Evolutionary conservation across 2,329 filamentous ascomycete genomes (phyloP), one percentile per base, ranked within the genome.

Genomic region (Verticillium nubilum): DNA sequence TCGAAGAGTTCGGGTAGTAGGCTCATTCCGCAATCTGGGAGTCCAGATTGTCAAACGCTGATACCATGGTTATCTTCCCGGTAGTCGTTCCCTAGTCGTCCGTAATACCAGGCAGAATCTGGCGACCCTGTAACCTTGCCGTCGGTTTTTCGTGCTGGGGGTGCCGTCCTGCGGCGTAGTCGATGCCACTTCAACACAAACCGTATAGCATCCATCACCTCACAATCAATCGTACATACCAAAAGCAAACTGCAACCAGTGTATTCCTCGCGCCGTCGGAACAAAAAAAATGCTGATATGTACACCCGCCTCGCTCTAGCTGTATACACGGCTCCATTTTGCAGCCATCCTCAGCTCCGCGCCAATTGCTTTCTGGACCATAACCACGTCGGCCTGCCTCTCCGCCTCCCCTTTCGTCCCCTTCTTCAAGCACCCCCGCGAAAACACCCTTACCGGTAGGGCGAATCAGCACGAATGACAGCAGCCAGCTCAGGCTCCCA

Each of bases 401-500:
- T 19, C 28, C 42, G n/a, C 27, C 13, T 54, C 25, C 13, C 31
- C 3, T 27, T 2, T 25, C 27, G 31, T 55, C 25, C 42, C 13
- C 23, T n/a, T n/a, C 17, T 13, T 7, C 29, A 27, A 27, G 33
- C 19, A 50, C 37, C 42, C 4, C 19, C n/a, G 6, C 27, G n/a
- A 47, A 4, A 28, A 1, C 52, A 28, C 47, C 60, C 67, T 76
- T 87, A 94, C 83, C 90, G 85, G 80, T 93, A 98, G 57, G 94
- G 94, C 59, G 93, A 87, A 82, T 99, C 95, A 62, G 95, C 95
- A 71, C 92, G 88, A 73, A 95, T 95, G 67, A 86, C 88, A 60
- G 95, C 94, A 1, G 94, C 94, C 71, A 99, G 82, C 79, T 99
- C 95, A 7, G 95, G 93, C 81, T 99, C 95, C 95, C 95, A 99